Evolutionary conservation across 78 protist species (phyloP).

Genomic region (Salpingoeca rosetta): DNA sequence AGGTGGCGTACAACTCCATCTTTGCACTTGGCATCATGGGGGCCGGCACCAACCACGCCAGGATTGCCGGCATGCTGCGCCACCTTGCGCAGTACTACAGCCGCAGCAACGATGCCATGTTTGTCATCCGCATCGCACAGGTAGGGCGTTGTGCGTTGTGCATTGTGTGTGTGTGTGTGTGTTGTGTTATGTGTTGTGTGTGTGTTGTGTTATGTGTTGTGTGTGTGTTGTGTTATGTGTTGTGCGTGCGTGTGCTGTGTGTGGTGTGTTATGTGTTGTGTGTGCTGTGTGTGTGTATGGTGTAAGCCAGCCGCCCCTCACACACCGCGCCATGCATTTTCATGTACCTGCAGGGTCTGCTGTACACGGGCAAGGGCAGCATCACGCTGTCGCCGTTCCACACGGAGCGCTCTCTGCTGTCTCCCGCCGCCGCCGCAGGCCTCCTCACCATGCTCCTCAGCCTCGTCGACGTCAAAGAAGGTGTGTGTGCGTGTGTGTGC

Average conservation of each 20-base stretch:
- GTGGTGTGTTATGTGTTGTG: too few relatives aligned
- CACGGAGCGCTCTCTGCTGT: slow-evolving; percentile 68
- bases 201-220: not conserved
- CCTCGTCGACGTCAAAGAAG: not conserved
- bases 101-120: slow-evolving; percentile 49
- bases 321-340: not conserved
- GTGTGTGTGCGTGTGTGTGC: slow-evolving; percentile 2
- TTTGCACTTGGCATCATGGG: slow-evolving; percentile 56
- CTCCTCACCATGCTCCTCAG: not conserved
- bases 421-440: slow-evolving; percentile 70
- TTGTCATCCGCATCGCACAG: slow-evolving; percentile 75
- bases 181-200: not conserved
- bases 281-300: not conserved
- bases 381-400: slow-evolving; percentile 73
- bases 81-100: slow-evolving; percentile 72
- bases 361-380: slow-evolving; percentile 94
- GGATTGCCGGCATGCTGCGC: slow-evolving; percentile 79
- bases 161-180: not conserved
- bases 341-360: slow-evolving; percentile 55
- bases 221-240: too few relatives aligned
- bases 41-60: slow-evolving; percentile 91
- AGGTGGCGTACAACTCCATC: slow-evolving; percentile 74
- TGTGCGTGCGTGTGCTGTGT: too few relatives aligned
- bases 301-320: too few relatives aligned
- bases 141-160: not conserved